A percentile compares a stretch with the other conserved stretches of the same genome.
phyloP scores from a whole-genome alignment of 371 early-diverging fungal genomes.

The Haplosporangium sp. region DNA sequence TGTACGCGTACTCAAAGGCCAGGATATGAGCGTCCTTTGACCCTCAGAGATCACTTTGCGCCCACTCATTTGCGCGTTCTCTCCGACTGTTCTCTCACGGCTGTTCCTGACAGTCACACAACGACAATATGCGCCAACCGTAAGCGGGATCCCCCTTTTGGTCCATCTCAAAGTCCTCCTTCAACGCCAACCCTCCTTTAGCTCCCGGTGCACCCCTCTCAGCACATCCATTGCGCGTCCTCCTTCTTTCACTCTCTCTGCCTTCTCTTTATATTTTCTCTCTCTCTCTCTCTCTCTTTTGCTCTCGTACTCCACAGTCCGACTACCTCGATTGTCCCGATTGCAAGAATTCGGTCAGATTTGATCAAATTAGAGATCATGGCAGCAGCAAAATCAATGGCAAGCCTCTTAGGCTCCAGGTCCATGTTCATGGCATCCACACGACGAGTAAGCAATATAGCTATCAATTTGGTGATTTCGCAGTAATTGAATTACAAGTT shows the following conservation, averaged over 20 bases:
- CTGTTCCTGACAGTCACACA: too few species aligned
- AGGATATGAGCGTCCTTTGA: too few species aligned
- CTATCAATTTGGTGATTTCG: neutral
- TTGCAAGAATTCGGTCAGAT: neutral
- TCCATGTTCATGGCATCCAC: conserved; percentile 17
- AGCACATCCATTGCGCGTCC: neutral
- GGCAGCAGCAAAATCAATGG: conserved; percentile 23
- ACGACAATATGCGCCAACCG: neutral
- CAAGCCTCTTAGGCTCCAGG: conserved; percentile 16
- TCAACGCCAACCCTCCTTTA: too few species aligned
- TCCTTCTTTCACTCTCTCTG: neutral
- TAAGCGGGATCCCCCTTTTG: conserved; percentile 26
- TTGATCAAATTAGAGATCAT: neutral
- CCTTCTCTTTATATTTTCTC: neutral
- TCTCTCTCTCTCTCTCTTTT: neutral
- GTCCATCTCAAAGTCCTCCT: neutral
- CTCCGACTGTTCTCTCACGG: too few species aligned
- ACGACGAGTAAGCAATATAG: conserved; percentile 14
- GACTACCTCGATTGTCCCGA: too few species aligned
- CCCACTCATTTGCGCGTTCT: too few species aligned
- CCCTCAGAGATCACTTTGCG: too few species aligned
- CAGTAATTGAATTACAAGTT: too few species aligned
- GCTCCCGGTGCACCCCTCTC: too few species aligned
- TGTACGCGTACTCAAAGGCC: too few species aligned
- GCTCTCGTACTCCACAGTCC: neutral